Evolutionary conservation across 1,284 basidiomycete species (phyloP), one percentile per base, ranked within the genome.

Genomic region (Chalciporus sp.): DNA sequence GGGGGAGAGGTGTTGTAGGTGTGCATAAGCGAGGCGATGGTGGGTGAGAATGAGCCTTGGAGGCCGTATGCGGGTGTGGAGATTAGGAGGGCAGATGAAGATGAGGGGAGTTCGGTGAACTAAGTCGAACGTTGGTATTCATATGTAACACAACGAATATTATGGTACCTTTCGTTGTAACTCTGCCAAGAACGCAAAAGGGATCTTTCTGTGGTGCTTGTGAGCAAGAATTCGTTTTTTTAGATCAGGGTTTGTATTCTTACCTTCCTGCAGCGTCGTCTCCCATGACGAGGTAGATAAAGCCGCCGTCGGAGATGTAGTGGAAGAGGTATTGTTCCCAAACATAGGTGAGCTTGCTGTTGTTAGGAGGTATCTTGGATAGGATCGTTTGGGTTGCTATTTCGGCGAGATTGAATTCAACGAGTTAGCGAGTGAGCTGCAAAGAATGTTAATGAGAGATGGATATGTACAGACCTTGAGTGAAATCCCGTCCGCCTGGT

Each of bases 261-360:
- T 63, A 90, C 83, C 92, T 81, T 49, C 94, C 94, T 33, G 90
- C 93, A 35, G 88, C 82, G 67, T 96, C 94, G 69, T 97, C 93
- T 16, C 92, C 92, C 85, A 98, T 95, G 51, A 95, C 92, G 49
- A 99, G 84, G 72, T 90, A 97, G 42, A 89, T 87, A 69, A 91
- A 85, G 0, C 92, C 92, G 29, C 85, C 86, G 58, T 94, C 91
- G 9, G 91, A 91, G 58, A 96, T 83, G 74, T 98, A 98, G 75
- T 99, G 96, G 68, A 98, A 97, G 27, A 98, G 80, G 70, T 93
- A 96, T 73, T 95, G 88, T 70, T 97, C 93, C 93, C 93, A 95
- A 48, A 92, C 92, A 77, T 96, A 98, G 33, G 94, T 96, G 51
- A 98, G 81, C 73, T 97, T 97, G 71, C 90, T 92, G 72, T 97